Evolutionary conservation across 352 stramenopile species (phyloP).

Genomic region (Pythium plurisporium): DNA sequence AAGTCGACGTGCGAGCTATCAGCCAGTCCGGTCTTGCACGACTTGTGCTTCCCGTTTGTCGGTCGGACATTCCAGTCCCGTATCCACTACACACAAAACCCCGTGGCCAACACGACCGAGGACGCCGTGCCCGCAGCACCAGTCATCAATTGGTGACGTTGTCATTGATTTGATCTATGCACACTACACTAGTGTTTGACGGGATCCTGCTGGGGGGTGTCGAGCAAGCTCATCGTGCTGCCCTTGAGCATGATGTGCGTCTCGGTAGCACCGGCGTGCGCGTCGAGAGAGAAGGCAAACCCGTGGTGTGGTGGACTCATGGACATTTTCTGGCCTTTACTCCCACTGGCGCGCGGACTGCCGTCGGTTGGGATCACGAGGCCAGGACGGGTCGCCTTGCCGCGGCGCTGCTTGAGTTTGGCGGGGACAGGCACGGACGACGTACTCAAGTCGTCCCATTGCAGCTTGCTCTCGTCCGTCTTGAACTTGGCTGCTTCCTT

Average conservation of each 20-base stretch:
- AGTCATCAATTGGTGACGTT: not conserved
- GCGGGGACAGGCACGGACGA: conserved; percentile 45
- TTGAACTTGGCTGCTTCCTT: conserved; percentile 74
- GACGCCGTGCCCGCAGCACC: not conserved
- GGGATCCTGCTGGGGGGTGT: not conserved
- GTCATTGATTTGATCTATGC: not conserved
- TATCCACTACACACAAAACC: not conserved
- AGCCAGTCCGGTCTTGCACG: not conserved
- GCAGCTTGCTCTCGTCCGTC: conserved; percentile 43
- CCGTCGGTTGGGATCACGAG: conserved; percentile 38
- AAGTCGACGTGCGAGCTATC: not conserved
- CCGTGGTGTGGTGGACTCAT: conserved; percentile 41
- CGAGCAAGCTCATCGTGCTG: not conserved
- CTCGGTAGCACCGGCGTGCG: conserved; percentile 48
- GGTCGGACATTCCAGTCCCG: conserved; percentile 6
- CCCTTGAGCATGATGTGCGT: conserved; percentile 30
- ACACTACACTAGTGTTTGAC: not conserved
- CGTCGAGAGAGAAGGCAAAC: conserved; percentile 72
- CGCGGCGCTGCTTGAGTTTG: conserved; percentile 1
- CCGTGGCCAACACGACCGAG: not conserved
- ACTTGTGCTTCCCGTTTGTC: not conserved
- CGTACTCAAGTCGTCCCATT: conserved; percentile 65
- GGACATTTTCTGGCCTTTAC: conserved; percentile 27
- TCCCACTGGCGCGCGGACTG: conserved; percentile 3
- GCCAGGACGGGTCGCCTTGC: conserved; percentile 19